Evolutionary conservation across 257 asterid species (phyloP).

Genomic region (Fraxinus americana): DNA sequence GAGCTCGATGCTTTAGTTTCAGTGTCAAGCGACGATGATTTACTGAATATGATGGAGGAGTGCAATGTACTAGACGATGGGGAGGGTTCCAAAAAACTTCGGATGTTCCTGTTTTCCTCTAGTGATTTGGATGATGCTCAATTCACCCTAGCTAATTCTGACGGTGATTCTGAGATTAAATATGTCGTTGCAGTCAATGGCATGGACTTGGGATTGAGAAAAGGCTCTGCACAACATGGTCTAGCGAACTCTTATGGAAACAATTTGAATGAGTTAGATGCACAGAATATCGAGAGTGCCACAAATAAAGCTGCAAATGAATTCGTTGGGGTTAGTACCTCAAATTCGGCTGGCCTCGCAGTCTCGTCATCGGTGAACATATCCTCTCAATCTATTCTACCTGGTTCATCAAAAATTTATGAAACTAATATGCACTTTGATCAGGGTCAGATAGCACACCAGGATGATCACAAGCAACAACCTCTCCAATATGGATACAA

Average conservation of each 20-base stretch:
- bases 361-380: constrained; percentile 37
- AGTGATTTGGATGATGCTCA: constrained; percentile 72
- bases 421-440: constrained; percentile 40
- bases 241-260: constrained; percentile 55
- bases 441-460: constrained; percentile 39
- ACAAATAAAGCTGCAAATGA: constrained; percentile 40
- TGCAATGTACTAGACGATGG: constrained; percentile 59
- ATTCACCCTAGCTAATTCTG: constrained; percentile 52
- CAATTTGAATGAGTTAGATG: constrained; percentile 60
- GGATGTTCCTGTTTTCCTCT: constrained; percentile 76
- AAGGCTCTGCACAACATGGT: constrained; percentile 45
- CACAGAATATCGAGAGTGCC: constrained; percentile 40
- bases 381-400: constrained; percentile 44
- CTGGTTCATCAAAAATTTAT: constrained; percentile 37
- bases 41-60: constrained; percentile 94
- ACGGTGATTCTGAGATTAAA: constrained; percentile 72
- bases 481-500: constrained; percentile 38
- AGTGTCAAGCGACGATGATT: constrained; percentile 81
- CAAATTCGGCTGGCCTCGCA: constrained; percentile 41
- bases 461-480: constrained; percentile 40
- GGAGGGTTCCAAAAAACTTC: constrained; percentile 60
- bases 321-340: constrained; percentile 39
- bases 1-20: constrained; percentile 92
- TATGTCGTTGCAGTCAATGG: constrained; percentile 84
- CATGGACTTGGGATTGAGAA: constrained; percentile 53